A percentile compares a stretch with the other conserved stretches of the same genome.
phyloP scores from a whole-genome alignment of 164 flowering plant species.

The Vitis rotundifolia region DNA sequence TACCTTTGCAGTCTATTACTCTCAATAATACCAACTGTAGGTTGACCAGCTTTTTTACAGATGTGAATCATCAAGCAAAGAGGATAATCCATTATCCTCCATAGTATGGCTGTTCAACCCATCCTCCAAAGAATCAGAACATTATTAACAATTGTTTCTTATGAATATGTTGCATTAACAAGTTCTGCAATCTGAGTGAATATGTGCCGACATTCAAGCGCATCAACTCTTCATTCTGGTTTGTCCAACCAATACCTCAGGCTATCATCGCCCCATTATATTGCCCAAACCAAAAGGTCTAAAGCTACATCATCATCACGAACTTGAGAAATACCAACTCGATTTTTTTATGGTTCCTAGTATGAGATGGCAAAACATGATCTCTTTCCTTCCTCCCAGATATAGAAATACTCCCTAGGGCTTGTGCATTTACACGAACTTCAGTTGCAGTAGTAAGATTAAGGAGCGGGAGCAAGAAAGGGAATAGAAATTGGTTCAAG shows the following conservation, averaged over 20 bases:
- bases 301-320: constrained; percentile 39
- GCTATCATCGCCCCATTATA: constrained; percentile 70
- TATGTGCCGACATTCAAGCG: constrained; percentile 79
- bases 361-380: constrained; percentile 18
- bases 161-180: constrained; percentile 82
- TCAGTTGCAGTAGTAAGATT: no score
- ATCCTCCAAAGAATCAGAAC: constrained; percentile 73
- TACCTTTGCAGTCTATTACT: constrained; percentile 67
- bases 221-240: constrained; percentile 66
- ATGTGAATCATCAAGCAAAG: constrained; percentile 26
- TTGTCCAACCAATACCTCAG: constrained; percentile 94
- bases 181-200: constrained; percentile 85
- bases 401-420: no score
- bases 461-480: no score
- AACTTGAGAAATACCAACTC: constrained; percentile 41
- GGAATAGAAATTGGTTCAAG: no score
- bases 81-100: constrained; percentile 33
- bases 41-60: constrained; percentile 25
- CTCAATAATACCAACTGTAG: constrained; percentile 68
- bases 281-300: constrained; percentile 21
- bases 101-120: constrained; percentile 34
- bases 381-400: constrained; percentile 28
- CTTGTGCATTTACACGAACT: no score
- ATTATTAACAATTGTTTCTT: constrained; percentile 81
- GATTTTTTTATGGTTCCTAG: constrained; percentile 40